Evolutionary conservation across 2,329 filamentous ascomycete species (phyloP).

Genomic region (Cladosporium austrohemisphaericum): DNA sequence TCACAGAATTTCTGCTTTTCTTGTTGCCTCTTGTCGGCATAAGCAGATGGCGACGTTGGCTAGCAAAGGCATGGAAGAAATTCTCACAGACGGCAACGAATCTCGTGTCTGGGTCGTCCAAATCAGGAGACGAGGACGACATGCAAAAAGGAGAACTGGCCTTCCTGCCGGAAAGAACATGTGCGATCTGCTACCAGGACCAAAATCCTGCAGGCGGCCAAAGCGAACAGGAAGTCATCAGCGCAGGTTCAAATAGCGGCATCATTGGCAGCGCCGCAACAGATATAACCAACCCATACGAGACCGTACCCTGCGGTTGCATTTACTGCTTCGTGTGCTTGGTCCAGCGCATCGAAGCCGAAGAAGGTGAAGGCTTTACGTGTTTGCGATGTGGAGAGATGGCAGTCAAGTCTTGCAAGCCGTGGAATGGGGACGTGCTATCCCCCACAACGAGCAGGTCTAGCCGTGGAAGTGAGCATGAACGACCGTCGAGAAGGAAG

Average conservation of each 20-base stretch:
- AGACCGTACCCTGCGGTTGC: constrained; percentile 82
- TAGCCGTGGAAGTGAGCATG: constrained; percentile 49
- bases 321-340: constrained; percentile 96
- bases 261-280: constrained; percentile 85
- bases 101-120: constrained; percentile 34
- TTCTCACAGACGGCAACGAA: constrained; percentile 59
- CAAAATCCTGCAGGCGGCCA: constrained; percentile 66
- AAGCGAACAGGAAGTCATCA: constrained; percentile 72
- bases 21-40: constrained; percentile 95
- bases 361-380: constrained; percentile 91
- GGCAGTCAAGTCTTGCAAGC: constrained; percentile 74
- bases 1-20: constrained; percentile 97
- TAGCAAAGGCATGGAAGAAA: constrained; percentile 81
- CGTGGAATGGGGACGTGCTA: constrained; percentile 83
- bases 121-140: constrained; percentile 43
- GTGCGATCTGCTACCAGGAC: constrained; percentile 94
- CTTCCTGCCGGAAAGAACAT: constrained; percentile 89
- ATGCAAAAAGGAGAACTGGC: constrained; percentile 62
- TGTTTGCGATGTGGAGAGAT: constrained; percentile 84
- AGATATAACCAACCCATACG: constrained; percentile 94
- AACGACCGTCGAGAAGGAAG: constrained; percentile 25
- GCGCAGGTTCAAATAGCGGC: constrained; percentile 54
- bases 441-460: background rate
- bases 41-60: constrained; percentile 84
- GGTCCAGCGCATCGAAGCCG: constrained; percentile 81